phyloP scores from a whole-genome alignment of 331 rosid species.

The Cydonia oblonga region DNA sequence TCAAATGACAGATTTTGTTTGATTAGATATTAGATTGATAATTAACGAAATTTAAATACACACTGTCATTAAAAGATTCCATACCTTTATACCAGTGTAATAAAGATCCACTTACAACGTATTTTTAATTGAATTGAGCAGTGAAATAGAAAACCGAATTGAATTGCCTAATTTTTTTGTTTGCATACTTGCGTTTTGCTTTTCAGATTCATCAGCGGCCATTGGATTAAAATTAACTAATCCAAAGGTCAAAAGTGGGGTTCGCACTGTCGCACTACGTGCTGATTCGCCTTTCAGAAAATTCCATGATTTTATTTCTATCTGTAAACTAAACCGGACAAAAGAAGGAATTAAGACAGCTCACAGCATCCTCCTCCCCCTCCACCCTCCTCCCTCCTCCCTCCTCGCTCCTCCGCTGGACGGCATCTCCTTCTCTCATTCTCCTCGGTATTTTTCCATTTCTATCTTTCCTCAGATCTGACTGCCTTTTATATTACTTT shows the following conservation, averaged over 20 bases:
- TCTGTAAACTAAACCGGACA: background rate
- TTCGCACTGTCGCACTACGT: background rate
- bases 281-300: background rate
- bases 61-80: no score
- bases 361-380: background rate
- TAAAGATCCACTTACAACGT: no score
- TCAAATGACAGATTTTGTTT: no score
- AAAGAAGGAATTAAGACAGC: background rate
- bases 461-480: background rate
- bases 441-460: background rate
- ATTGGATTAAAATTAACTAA: background rate
- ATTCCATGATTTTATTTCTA: background rate
- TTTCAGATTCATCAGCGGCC: background rate
- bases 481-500: background rate
- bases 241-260: background rate
- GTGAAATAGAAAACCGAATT: background rate
- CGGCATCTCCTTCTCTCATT: background rate
- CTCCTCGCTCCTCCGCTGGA: background rate
- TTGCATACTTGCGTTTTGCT: background rate
- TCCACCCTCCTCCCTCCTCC: background rate
- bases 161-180: background rate
- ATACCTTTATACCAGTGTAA: rapidly evolving
- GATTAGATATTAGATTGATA: no score
- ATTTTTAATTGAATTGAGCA: background rate
- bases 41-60: rapidly evolving